Evolutionary conservation across 495 filamentous ascomycete genomes (phyloP).

Genomic region (Aspergillus baeticus): DNA sequence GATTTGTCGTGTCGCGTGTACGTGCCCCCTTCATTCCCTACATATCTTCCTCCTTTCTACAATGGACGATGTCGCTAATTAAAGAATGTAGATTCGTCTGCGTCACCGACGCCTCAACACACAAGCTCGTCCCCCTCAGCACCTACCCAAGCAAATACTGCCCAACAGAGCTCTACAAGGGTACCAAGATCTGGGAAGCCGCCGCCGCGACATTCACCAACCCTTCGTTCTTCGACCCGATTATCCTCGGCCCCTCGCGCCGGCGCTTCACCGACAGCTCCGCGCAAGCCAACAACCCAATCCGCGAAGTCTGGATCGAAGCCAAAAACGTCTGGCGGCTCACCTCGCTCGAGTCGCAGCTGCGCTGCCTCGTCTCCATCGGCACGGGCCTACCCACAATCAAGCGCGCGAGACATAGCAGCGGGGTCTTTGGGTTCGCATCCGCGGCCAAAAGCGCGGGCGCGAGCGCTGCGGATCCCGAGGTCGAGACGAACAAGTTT

Average conservation of each 20-base stretch:
- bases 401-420: slow-evolving; percentile 17
- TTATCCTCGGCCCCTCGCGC: slow-evolving; percentile 32
- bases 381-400: slow-evolving; percentile 41
- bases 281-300: slow-evolving; percentile 45
- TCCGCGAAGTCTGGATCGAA: slow-evolving; percentile 44
- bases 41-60: neutral
- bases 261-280: slow-evolving; percentile 43
- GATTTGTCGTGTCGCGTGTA: slow-evolving; percentile 39
- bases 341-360: slow-evolving; percentile 27
- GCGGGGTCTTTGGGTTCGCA: slow-evolving; percentile 25
- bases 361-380: slow-evolving; percentile 47
- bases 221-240: slow-evolving; percentile 46
- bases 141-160: slow-evolving; percentile 43
- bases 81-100: slow-evolving; percentile 46
- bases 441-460: slow-evolving; percentile 16
- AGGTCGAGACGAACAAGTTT: slow-evolving; percentile 39
- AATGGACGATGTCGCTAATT: neutral
- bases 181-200: slow-evolving; percentile 47
- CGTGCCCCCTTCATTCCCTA: slow-evolving; percentile 8
- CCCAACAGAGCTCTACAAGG: slow-evolving; percentile 34
- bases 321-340: slow-evolving; percentile 38
- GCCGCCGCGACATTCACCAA: slow-evolving; percentile 44
- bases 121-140: slow-evolving; percentile 39
- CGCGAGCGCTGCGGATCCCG: slow-evolving; percentile 33
- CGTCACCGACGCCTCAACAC: slow-evolving; percentile 40